Conservation (phyloP, 495 filamentous ascomycete genomes). For the Aspergillus leporis region DNA sequence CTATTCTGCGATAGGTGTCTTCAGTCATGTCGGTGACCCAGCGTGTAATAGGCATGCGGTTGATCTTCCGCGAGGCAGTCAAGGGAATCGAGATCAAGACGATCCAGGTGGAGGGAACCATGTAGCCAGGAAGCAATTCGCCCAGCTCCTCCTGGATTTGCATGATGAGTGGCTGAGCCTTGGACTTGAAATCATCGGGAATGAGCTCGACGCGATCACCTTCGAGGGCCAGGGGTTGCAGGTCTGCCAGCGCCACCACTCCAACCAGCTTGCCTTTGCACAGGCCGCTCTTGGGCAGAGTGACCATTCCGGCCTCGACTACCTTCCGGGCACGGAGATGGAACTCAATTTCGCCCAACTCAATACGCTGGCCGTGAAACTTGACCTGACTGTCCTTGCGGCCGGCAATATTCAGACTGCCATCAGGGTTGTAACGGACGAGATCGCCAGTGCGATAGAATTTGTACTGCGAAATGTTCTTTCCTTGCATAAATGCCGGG, state of each 20-base stretch:
- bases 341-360: not conserved
- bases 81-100: conserved; percentile 24
- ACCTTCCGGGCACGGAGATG: not conserved
- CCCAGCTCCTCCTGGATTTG: not conserved
- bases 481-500: not conserved
- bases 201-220: not conserved
- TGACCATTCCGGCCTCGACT: not conserved
- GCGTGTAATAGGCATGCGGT: conserved; percentile 17
- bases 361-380: not conserved
- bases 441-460: conserved; percentile 1
- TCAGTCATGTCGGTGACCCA: not conserved
- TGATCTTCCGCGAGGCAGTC: conserved; percentile 28
- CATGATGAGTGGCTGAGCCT: not conserved
- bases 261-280: not conserved
- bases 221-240: not conserved
- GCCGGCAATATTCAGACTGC: not conserved
- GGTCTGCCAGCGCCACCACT: not conserved
- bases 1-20: not conserved
- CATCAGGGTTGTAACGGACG: not conserved
- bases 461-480: not conserved
- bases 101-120: conserved; percentile 29
- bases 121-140: conserved; percentile 21
- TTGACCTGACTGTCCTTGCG: not conserved
- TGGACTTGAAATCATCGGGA: not conserved
- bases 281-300: not conserved